Evolutionary conservation across 495 filamentous ascomycete genomes (phyloP), one percentile per base, ranked within the genome.

Genomic region (Amphirosellinia nigrospora): DNA sequence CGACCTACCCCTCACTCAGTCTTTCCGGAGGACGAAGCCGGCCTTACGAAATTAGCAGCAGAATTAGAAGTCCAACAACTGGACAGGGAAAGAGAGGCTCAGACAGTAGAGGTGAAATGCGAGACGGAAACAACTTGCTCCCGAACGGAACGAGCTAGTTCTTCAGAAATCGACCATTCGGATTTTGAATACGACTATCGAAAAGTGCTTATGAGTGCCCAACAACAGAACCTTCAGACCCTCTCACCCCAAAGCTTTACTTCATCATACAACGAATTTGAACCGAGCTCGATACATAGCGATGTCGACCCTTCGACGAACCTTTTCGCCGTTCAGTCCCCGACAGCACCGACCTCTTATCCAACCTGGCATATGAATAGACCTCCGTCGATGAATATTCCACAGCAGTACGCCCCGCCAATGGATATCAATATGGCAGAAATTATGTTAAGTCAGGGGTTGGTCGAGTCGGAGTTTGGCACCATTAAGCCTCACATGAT

Each of bases 21-120:
- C 28, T 87, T 88, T 69, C 86, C 86, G 66, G 85, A 88, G 69
- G 83, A 85, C 69, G 83, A 82, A 73, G 79, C 82, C 15, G 84
- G 84, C 34, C 77, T 88, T 56, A 77, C 80, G n/a, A 84, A 86
- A 69, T 77, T 87, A 64, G 81, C 82, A 36, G 79, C 79, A 23
- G 80, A 84, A 61, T 72, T 86, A 32, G 80, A 85, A 48, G 80
- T 80, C 41, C 82, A 84, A 34, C 81, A 84, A 61, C 70, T 71
- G 36, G 72, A 80, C 64, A 69, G 73, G 34, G 70, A 74, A 46
- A 73, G 64, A 59, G 74, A 74, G 41, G 71, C 72, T 58, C 81
- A 76, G 58, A 41, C 60, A 21, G 78, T 79, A 23, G 73, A 79
- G 38, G 70, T 81, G 32, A 75, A 77, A 70, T 75, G 78, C 60